Evolutionary conservation across 352 stramenopile species (phyloP), one percentile per base, ranked within the genome.

Genomic region (Phytophthora foliorum): DNA sequence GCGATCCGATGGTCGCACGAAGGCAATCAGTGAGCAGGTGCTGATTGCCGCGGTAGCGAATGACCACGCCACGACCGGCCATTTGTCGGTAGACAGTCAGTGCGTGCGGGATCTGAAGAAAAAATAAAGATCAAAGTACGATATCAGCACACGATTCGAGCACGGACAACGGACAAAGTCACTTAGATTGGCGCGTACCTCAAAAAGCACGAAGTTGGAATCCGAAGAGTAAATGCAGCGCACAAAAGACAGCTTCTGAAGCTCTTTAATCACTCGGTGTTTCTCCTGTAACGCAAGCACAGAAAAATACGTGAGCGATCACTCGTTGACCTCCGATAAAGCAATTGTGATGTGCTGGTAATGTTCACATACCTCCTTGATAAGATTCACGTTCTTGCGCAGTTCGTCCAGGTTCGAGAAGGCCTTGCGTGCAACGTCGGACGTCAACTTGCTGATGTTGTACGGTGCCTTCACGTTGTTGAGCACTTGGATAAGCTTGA

Each of bases 391-490:
- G 39, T 95, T 95, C 51, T 72, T 72, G 41, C 58, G 72, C 21
- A 96, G 61, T 52, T 84, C 72, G 16, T 80, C 66, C 13, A 87
- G 67, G 51, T 88, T 91, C 22, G 64, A 66, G 25, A 96, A 80
- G 7, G 88, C 86, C 42, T 95, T 83, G 19, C 81, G 76, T 3
- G 84, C 86, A 41, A 95, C 86, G 66, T 95, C 92, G 45, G 92
- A 88, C 6, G 97, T 98, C 29, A 99, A 79, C 65, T 97, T 98
- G 89, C 98, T 99, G 58, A 99, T 97, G 84, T 99, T 99, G 87
- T 99, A 99, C 16, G 97, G 97, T n/a, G 97, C 97, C 80, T 99
- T 99, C 60, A 99, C 95, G 71, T 99, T 99, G 82, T 99, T 99
- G 62, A 99, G 95, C 36, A 99, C 89, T 81, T 99, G 91, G 72